phyloP scores from a whole-genome alignment of 1,139 yeast species.

The Blastobotrys illinoisensis region DNA sequence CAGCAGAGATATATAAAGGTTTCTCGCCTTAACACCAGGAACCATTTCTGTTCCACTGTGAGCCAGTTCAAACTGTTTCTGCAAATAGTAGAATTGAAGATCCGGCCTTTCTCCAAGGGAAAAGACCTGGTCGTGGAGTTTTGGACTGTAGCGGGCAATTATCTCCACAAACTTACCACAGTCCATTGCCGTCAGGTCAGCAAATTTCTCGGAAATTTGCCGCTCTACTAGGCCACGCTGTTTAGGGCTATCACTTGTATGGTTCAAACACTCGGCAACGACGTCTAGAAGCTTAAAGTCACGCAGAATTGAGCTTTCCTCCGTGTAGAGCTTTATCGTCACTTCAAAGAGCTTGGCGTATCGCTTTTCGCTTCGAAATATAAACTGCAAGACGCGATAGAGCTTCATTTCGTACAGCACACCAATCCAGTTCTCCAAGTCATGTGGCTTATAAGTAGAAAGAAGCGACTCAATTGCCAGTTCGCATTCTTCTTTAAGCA shows the following conservation, averaged over 20 bases:
- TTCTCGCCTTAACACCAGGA: conserved; percentile 23
- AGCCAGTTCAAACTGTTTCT: conserved; percentile 19
- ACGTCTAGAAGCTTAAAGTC: conserved; percentile 23
- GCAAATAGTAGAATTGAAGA: conserved; percentile 23
- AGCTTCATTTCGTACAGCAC: conserved; percentile 50
- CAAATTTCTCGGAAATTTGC: conserved; percentile 20
- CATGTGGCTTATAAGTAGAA: conserved; percentile 54
- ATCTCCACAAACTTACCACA: conserved; percentile 19
- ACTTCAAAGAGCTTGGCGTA: conserved; percentile 47
- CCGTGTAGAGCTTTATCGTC: conserved; percentile 30
- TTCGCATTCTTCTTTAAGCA: conserved; percentile 56
- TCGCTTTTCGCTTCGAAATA: conserved; percentile 51
- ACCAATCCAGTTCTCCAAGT: conserved; percentile 43
- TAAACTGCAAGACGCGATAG: conserved; percentile 50
- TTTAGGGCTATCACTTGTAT: conserved; percentile 16
- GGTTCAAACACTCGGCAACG: conserved; percentile 26
- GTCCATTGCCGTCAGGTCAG: conserved; percentile 17
- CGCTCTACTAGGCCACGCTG: conserved; percentile 20
- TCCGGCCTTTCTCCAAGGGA: conserved; percentile 16
- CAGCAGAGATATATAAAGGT: conserved; percentile 25
- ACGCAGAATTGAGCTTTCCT: conserved; percentile 12
- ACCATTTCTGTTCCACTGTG: conserved; percentile 14
- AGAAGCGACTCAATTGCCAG: conserved; percentile 64
- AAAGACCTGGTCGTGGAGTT: conserved; percentile 24
- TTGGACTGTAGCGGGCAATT: conserved; percentile 20